phyloP scores from a whole-genome alignment of 495 filamentous ascomycete genomes.

The Xylaria scruposa region DNA sequence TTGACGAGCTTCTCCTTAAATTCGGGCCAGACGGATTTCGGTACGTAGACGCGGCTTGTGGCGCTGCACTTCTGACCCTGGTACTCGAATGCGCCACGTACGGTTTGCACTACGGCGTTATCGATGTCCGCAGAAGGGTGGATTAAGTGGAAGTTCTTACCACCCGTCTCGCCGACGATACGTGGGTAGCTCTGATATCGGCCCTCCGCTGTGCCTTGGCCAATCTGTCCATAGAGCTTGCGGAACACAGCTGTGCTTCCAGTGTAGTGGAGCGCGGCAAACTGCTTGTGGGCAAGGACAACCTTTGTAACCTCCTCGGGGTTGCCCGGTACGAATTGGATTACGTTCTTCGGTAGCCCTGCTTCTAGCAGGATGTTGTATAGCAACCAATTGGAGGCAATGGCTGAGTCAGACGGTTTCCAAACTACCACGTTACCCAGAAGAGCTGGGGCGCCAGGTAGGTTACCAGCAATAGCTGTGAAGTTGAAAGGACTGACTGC shows the following conservation, averaged over 20 bases:
- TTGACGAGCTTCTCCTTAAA: conserved; percentile 67
- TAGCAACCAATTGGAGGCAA: conserved; percentile 75
- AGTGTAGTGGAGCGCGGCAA: conserved; percentile 81
- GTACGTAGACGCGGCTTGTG: conserved; percentile 77
- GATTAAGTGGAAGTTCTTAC: conserved; percentile 91
- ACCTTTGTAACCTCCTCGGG: conserved; percentile 74
- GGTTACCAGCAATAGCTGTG: conserved; percentile 82
- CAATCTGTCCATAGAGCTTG: conserved; percentile 73
- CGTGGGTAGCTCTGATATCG: conserved; percentile 78
- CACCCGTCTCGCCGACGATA: conserved; percentile 85
- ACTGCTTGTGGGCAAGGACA: conserved; percentile 71
- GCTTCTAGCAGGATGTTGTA: conserved; percentile 89
- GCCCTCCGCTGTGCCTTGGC: conserved; percentile 69
- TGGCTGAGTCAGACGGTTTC: conserved; percentile 83
- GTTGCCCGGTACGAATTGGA: conserved; percentile 84
- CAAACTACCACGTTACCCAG: conserved; percentile 89
- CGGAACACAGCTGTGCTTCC: conserved; percentile 85
- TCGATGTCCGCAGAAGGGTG: conserved; percentile 74
- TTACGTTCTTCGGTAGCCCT: conserved; percentile 77
- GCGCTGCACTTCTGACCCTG: conserved; percentile 91
- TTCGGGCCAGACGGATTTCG: conserved; percentile 70
- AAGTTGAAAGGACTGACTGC: conserved; percentile 90
- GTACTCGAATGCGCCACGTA: conserved; percentile 88
- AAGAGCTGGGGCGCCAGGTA: conserved; percentile 74
- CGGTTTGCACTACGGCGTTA: conserved; percentile 80